Conservation (phyloP, 1,284 basidiomycete genomes). For the Xerocomus amazonicus region DNA sequence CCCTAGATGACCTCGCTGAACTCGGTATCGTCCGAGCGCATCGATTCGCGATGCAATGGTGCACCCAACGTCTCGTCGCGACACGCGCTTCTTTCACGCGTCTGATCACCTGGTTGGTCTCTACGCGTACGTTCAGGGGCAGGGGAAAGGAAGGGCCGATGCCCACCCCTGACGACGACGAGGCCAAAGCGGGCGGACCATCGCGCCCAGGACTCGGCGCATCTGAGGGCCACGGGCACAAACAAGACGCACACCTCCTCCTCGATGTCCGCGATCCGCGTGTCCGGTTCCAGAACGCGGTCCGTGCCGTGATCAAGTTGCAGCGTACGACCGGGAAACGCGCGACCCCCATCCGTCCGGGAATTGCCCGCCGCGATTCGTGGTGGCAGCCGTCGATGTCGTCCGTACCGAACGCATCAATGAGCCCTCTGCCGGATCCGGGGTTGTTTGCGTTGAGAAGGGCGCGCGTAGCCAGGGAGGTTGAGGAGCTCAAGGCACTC, state of each 20-base stretch:
- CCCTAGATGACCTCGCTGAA: slow-evolving; percentile 39
- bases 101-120: slow-evolving; percentile 13
- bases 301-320: slow-evolving; percentile 30
- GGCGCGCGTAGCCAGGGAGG: slow-evolving; percentile 51
- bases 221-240: neutral
- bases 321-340: slow-evolving; percentile 30
- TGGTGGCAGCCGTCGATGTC: slow-evolving; percentile 28
- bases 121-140: neutral
- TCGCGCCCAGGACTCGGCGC: too few species aligned
- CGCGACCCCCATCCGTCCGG: slow-evolving; percentile 16
- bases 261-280: slow-evolving; percentile 27
- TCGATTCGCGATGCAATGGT: slow-evolving; percentile 23
- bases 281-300: slow-evolving; percentile 32
- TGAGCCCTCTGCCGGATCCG: slow-evolving; percentile 37
- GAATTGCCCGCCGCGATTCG: slow-evolving; percentile 26
- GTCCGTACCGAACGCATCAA: slow-evolving; percentile 18
- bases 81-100: slow-evolving; percentile 9
- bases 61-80: slow-evolving; percentile 12
- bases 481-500: slow-evolving; percentile 55
- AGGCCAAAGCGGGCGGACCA: neutral
- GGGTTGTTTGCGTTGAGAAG: slow-evolving; percentile 40
- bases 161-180: neutral
- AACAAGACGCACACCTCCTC: slow-evolving; percentile 9
- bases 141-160: neutral
- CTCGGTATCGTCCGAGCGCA: slow-evolving; percentile 36